Base-by-base conservation (phyloP, 371 early-diverging fungal genomes). In the Capillidium rhysosporum region DNA sequence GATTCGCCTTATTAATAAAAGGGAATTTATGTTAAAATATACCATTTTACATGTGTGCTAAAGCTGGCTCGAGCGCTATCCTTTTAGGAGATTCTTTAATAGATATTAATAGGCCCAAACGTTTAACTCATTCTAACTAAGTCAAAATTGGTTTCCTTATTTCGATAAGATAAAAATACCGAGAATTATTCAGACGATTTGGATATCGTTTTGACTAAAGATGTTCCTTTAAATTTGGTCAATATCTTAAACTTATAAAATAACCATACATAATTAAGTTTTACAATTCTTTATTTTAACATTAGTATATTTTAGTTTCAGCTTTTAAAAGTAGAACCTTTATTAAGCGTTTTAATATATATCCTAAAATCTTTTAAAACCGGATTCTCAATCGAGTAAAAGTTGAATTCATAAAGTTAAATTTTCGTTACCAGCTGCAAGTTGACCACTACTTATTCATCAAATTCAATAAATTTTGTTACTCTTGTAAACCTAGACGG, bases 1-100 rank as follows among this genome's bases (percentile, higher is more conserved):
- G 44, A 80, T 84, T 44, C 84, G 84, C 62, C 69, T 77, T 0
- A 76, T 84, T 58, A 86, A 84, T 73, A 86, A 86, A 69, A 69
- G 72, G 47, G 82, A 82, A 57, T 69, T 80, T 30, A 66, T 64
- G 18, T 40, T 74, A 5, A 67, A 72, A 61, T 0, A 68, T 70
- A 0, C 62, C 69, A 21, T 73, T 74, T 52, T 57, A 65, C 38
- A 10, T 44, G 1, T 25, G 51, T 20, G 71, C 72, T 44, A 49
- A 69, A 40, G 24, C 66, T 30, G 61, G 75, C 14, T 14, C 47
- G 23, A 78, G 76, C 52, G 74, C 75, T n/a, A 73, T 86, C 23
- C 51, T 86, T 46, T 63, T 83, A 62, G 84, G 84, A 10, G 84
- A 84, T 63, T 79, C 79, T 12, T 46, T 80, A 14, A 82, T 82